Evolutionary conservation across 176 grass and related monocot species (phyloP).

Genomic region (Saccharum officinarum): DNA sequence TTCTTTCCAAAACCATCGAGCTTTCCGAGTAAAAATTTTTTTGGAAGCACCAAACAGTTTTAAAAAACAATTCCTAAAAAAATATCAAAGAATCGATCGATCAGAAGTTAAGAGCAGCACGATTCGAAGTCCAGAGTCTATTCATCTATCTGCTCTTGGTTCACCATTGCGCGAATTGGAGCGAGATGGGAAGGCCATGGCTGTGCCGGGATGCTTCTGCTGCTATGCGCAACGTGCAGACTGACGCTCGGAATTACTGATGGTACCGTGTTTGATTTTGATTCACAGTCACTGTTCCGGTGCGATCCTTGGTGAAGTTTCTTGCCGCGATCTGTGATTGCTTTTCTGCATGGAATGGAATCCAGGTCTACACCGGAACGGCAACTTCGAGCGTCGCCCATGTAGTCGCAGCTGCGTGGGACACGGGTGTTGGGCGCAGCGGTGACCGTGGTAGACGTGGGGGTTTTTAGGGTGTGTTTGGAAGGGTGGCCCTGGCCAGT

Average conservation of each 20-base stretch:
- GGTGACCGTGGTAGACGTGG: too few species aligned
- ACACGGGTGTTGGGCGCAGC: too few species aligned
- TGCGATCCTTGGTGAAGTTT: not conserved
- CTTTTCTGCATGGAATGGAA: not conserved
- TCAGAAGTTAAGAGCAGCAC: not conserved
- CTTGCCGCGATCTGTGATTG: not conserved
- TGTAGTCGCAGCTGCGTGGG: too few species aligned
- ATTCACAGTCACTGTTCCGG: not conserved
- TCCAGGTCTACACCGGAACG: too few species aligned
- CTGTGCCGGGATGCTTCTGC: constrained; percentile 31
- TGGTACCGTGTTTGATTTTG: constrained; percentile 37
- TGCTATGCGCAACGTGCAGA: constrained; percentile 36
- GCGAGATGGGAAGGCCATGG: constrained; percentile 38
- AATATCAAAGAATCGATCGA: not conserved
- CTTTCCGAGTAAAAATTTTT: too few species aligned
- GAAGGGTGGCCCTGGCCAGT: too few species aligned
- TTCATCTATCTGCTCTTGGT: not conserved
- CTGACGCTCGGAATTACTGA: constrained; percentile 48
- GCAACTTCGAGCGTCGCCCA: too few species aligned
- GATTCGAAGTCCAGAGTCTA: not conserved
- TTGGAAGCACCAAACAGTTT: too few species aligned
- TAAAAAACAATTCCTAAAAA: too few species aligned
- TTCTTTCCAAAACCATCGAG: too few species aligned
- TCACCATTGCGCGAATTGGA: too few species aligned
- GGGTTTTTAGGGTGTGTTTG: too few species aligned